These are phyloP conservation scores for Fraxinus americana DNA, from an alignment of 257 asterid species.

Conservation along the genomic window DNA sequence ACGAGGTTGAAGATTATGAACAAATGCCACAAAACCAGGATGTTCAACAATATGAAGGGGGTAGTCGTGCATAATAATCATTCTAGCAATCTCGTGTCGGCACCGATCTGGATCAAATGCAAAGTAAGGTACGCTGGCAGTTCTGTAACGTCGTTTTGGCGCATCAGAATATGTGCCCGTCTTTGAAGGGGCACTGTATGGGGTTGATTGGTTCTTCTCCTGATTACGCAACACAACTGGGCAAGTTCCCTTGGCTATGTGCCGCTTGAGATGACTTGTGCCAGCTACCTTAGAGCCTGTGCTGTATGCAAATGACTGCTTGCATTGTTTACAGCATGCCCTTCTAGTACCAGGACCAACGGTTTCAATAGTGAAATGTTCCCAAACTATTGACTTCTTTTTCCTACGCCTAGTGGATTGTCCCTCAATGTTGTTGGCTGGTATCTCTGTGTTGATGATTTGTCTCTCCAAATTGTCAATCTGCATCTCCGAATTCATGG, in stretches of 20 bases:
- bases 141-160: slow-evolving; percentile 73
- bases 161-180: slow-evolving; percentile 49
- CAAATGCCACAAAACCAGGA: slow-evolving; percentile 86
- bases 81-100: slow-evolving; percentile 81
- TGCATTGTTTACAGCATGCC: slow-evolving; percentile 96
- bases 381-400: slow-evolving; percentile 98
- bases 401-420: slow-evolving; percentile 64
- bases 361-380: slow-evolving; percentile 87
- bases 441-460: slow-evolving; percentile 39
- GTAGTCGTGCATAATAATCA: slow-evolving; percentile 95
- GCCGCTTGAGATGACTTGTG: slow-evolving; percentile 98
- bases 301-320: slow-evolving; percentile 96
- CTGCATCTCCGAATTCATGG: slow-evolving; percentile 45
- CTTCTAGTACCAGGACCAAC: slow-evolving; percentile 76
- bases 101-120: slow-evolving; percentile 82
- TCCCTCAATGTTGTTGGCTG: slow-evolving; percentile 31
- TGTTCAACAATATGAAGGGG: slow-evolving; percentile 97
- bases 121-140: slow-evolving; percentile 54
- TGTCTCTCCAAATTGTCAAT: slow-evolving; percentile 42
- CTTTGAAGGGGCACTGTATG: slow-evolving; percentile 76
- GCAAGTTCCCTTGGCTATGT: slow-evolving; percentile 90
- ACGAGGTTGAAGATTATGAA: slow-evolving; percentile 86
- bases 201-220: slow-evolving; percentile 51
- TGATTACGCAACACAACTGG: slow-evolving; percentile 74
- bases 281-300: slow-evolving; percentile 97